Conservation (phyloP, 768 basidiomycete genomes). For the Auricularia heimuer region DNA sequence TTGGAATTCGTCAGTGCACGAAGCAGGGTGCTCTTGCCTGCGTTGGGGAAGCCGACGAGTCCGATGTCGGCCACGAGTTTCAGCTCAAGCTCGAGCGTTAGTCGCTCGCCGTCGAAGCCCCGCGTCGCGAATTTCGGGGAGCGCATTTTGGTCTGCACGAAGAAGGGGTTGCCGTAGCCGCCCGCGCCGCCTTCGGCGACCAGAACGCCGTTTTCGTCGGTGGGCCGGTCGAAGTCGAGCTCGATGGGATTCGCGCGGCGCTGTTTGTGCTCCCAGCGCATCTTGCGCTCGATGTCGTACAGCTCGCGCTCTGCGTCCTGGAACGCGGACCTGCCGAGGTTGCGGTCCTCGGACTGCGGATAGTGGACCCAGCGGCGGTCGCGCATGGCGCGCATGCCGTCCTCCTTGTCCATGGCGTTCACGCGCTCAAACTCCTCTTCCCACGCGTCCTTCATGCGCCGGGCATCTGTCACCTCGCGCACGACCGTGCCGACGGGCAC, state of each 20-base stretch:
- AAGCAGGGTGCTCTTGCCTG: constrained; percentile 84
- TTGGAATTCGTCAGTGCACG: constrained; percentile 79
- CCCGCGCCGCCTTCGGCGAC: constrained; percentile 69
- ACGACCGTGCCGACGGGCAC: constrained; percentile 91
- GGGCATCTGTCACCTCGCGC: constrained; percentile 55
- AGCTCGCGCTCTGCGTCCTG: constrained; percentile 56
- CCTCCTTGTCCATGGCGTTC: constrained; percentile 31
- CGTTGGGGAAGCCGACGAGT: constrained; percentile 92
- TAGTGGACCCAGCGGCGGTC: constrained; percentile 74
- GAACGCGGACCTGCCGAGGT: constrained; percentile 55
- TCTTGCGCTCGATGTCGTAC: constrained; percentile 52
- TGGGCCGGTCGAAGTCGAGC: constrained; percentile 54
- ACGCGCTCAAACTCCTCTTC: constrained; percentile 48
- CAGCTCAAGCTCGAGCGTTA: constrained; percentile 82
- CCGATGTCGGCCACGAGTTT: constrained; percentile 94
- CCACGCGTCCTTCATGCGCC: constrained; percentile 58
- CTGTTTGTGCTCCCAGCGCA: constrained; percentile 36
- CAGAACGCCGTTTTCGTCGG: constrained; percentile 26
- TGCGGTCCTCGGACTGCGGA: constrained; percentile 53
- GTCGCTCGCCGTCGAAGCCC: constrained; percentile 62
- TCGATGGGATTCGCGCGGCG: constrained; percentile 35
- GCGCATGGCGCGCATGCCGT: constrained; percentile 45
- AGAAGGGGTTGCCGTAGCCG: constrained; percentile 86
- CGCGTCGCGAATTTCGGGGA: constrained; percentile 82
- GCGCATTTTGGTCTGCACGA: constrained; percentile 51